Conservation (phyloP, 1,284 basidiomycete species). For the Hemileia vastatrix region DNA sequence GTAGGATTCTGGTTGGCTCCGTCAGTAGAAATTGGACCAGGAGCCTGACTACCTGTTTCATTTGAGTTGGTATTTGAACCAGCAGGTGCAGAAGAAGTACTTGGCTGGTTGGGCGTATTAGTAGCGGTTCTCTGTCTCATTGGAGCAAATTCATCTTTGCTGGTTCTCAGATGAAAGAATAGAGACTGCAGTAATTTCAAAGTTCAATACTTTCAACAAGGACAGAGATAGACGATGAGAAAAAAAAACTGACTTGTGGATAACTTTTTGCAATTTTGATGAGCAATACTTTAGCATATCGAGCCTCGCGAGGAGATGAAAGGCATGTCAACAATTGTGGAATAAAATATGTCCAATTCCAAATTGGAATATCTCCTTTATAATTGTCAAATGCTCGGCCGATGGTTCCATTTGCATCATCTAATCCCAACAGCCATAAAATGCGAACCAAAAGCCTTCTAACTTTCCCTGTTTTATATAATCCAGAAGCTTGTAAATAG, state of each 20-base stretch:
- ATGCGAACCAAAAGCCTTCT: conserved; percentile 83
- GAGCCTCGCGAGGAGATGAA: conserved; percentile 72
- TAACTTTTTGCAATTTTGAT: conserved; percentile 82
- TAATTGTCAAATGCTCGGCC: conserved; percentile 88
- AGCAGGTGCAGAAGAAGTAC: conserved; percentile 28
- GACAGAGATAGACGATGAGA: conserved; percentile 2
- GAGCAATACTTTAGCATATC: conserved; percentile 81
- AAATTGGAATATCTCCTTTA: conserved; percentile 90
- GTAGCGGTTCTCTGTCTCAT: conserved; percentile 23
- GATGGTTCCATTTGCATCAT: conserved; percentile 66
- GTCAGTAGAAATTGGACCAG: conserved; percentile 25
- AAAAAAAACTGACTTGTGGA: conserved; percentile 62
- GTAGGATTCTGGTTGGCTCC: conserved; percentile 36
- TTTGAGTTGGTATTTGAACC: conserved; percentile 18
- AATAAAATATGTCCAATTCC: conserved; percentile 98
- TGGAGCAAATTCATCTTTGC: conserved; percentile 63
- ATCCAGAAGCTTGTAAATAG: conserved; percentile 91
- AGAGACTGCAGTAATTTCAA: conserved; percentile 59
- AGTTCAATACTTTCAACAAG: conserved; percentile 8
- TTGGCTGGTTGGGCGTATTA: conserved; percentile 24
- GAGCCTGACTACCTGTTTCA: conserved; percentile 23
- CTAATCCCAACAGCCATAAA: conserved; percentile 90
- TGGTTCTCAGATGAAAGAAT: conserved; percentile 89
- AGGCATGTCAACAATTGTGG: conserved; percentile 89
- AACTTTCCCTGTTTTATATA: conserved; percentile 91